Evolutionary conservation across 768 basidiomycete genomes (phyloP).

Genomic region (Calocybe cyanea): DNA sequence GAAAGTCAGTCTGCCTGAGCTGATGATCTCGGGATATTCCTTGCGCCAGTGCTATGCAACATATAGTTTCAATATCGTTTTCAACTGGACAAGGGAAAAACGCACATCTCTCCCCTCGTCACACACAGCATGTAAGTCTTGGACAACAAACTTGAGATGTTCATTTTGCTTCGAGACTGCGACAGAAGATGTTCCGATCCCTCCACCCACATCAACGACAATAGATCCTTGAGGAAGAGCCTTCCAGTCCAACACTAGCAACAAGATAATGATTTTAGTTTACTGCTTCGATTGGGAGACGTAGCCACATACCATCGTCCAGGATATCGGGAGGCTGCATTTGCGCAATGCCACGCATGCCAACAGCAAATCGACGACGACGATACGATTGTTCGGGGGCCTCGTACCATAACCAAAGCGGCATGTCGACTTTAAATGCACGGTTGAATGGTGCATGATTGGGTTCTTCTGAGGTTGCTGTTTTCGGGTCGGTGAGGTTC

Average conservation of each 20-base stretch:
- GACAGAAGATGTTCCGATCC: conserved; percentile 22
- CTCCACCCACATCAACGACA: conserved; percentile 29
- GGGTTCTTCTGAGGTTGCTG: conserved; percentile 16
- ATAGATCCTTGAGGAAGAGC: conserved; percentile 16
- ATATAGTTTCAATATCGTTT: not conserved
- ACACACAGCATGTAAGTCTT: conserved; percentile 20
- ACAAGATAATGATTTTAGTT: not conserved
- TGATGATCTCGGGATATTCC: conserved; percentile 2
- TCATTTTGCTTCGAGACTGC: conserved; percentile 16
- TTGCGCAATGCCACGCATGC: conserved; percentile 5
- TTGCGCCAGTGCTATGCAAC: conserved; percentile 5
- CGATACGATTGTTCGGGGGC: conserved; percentile 2
- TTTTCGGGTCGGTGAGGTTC: conserved; percentile 18
- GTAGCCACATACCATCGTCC: conserved; percentile 7
- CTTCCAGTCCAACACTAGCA: conserved; percentile 23
- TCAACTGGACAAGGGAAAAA: not conserved
- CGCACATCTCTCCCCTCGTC: conserved; percentile 13
- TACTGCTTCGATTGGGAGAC: too few relatives aligned
- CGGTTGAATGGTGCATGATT: conserved; percentile 12
- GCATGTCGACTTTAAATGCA: not conserved
- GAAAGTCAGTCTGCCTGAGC: conserved; percentile 3
- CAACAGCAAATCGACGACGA: conserved; percentile 4
- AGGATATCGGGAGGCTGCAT: conserved; percentile 7
- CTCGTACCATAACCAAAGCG: conserved; percentile 2
- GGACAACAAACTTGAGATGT: conserved; percentile 21